Evolutionary conservation across 208 protist species (phyloP).

Genomic region (Crithidia mellificae): DNA sequence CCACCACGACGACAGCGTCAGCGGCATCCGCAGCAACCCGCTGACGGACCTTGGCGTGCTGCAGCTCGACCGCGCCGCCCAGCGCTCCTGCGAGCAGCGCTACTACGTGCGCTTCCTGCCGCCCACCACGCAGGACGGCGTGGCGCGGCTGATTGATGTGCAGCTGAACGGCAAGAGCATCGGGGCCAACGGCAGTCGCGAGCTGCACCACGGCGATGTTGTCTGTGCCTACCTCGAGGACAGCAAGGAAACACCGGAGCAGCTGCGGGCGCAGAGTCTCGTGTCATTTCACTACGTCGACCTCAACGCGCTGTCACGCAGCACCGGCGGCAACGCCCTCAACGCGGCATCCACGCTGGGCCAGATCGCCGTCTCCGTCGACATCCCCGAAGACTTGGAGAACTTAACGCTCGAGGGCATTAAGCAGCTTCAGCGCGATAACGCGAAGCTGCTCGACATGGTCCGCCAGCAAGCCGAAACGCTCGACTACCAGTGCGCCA

Average conservation of each 20-base stretch:
- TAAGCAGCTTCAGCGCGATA: conserved; percentile 62
- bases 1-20: too few relatives aligned
- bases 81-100: conserved; percentile 56
- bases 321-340: conserved; percentile 17
- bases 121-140: conserved; percentile 26
- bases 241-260: conserved; percentile 12
- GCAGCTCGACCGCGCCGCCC: conserved; percentile 59
- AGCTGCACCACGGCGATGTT: conserved; percentile 71
- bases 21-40: not conserved
- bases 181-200: conserved; percentile 36
- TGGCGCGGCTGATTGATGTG: conserved; percentile 38
- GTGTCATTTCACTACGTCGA: conserved; percentile 77
- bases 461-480: conserved; percentile 51
- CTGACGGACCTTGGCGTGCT: conserved; percentile 37
- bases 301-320: conserved; percentile 58
- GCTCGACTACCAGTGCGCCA: conserved; percentile 58
- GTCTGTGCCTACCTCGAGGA: conserved; percentile 59
- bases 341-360: conserved; percentile 38
- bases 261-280: conserved; percentile 40
- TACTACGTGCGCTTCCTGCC: conserved; percentile 60
- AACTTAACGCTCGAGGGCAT: conserved; percentile 46
- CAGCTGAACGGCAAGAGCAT: conserved; percentile 67
- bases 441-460: conserved; percentile 65
- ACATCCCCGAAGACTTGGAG: conserved; percentile 39
- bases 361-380: conserved; percentile 47